Evolutionary conservation across 257 asterid genomes (phyloP).

Genomic region (Paraleonurus japonicus): DNA sequence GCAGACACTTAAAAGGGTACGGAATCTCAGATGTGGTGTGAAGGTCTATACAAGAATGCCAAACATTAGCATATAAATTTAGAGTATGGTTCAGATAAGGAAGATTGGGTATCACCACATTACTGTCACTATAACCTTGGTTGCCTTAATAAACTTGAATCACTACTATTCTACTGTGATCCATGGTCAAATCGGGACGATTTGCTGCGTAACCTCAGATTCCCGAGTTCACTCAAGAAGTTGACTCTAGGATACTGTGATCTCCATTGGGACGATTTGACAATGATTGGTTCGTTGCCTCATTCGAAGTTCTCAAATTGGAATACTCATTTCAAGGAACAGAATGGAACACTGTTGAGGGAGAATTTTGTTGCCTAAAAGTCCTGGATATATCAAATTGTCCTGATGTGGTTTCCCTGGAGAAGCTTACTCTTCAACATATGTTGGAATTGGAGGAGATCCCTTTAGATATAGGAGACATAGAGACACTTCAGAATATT

Average conservation of each 20-base stretch:
- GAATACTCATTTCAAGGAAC: background rate
- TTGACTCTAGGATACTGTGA: background rate
- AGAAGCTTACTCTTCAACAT: no score
- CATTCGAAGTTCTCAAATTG: background rate
- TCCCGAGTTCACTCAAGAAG: background rate
- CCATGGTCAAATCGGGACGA: background rate
- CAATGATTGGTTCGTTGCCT: background rate
- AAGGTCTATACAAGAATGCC: constrained; percentile 18
- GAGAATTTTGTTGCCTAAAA: constrained; percentile 18
- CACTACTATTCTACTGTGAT: background rate
- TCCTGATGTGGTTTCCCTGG: background rate
- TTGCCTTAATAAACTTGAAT: background rate
- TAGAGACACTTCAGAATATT: background rate
- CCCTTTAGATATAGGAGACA: constrained; percentile 22
- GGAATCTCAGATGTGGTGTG: background rate
- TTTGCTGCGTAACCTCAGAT: background rate
- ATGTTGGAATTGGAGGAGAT: no score
- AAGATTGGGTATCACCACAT: background rate
- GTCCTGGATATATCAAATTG: background rate
- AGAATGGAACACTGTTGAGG: constrained; percentile 22
- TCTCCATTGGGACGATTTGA: constrained; percentile 21
- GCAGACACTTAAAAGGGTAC: background rate
- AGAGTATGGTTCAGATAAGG: background rate
- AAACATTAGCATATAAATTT: background rate
- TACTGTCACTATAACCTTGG: constrained; percentile 1